Base-by-base conservation (phyloP, 2,329 filamentous ascomycete species). In the Trichoderma asperellum region DNA sequence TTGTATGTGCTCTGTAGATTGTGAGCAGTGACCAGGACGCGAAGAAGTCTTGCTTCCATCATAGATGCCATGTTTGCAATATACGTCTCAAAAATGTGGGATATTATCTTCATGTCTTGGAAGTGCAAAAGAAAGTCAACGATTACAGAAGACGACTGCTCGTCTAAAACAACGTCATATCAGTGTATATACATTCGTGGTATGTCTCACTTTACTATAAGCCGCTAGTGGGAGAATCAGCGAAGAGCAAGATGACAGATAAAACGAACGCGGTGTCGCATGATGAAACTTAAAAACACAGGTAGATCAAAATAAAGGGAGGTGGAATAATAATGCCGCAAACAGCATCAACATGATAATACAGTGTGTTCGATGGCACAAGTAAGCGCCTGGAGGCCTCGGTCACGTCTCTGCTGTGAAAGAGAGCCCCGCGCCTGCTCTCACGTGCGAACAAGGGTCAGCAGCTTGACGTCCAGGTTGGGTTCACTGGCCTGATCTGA, bases 381-480 rank as follows among this genome's bases (percentile, higher is more conserved):
- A 8, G 16, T 43, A 43, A 24, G 37, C 52, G 34, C 35, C 12
- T 34, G 53, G 63, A 57, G 52, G 37, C 53, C 52, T 66, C n/a
- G 37, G 32, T 58, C 29, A 65, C 43, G 34, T 18, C 16, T 27
- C 47, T 55, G 35, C 47, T 37, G 16, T 47, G 18, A 34, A 24
- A 24, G 14, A 58, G 63, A 58, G 63, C 63, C 63, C 63, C 63
- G 63, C 63, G 63, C 40, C 35, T n/a, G 55, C n/a, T 53, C 55
- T 55, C 61, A 64, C 61, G 61, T 64, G 61, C 32, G 47, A 40
- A n/a, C 53, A 66, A 49, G 53, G 63, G 53, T 58, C 37, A 49
- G 63, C 53, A 10, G 53, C 2, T 66, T 66, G 63, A 66, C 63
- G 53, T 66, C 63, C 58, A 66, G 58, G 53, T 16, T 43, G 12